Evolutionary conservation across 805 yeast genomes (phyloP).

Genomic region (Komagataella phaffii): DNA sequence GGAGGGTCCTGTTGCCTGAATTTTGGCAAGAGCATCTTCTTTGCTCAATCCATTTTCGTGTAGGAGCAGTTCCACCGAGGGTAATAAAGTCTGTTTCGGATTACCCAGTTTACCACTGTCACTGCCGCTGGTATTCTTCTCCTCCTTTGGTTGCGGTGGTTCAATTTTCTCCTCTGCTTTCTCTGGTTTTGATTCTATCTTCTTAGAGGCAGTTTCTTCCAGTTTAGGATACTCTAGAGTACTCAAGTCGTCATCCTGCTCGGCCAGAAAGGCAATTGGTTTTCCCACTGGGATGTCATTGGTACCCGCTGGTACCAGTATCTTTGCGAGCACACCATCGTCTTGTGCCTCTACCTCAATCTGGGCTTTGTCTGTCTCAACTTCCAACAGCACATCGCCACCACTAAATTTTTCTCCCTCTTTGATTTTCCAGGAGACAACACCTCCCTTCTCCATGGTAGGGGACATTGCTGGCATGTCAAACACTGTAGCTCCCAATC

Average conservation of each 20-base stretch:
- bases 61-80: conserved; percentile 64
- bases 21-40: conserved; percentile 58
- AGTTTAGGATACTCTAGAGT: conserved; percentile 45
- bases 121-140: conserved; percentile 6
- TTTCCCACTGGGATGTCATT: conserved; percentile 74
- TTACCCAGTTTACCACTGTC: conserved; percentile 29
- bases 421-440: conserved; percentile 80
- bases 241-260: conserved; percentile 69
- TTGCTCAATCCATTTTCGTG: conserved; percentile 46
- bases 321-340: conserved; percentile 81
- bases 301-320: conserved; percentile 58
- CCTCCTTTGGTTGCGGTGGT: conserved; percentile 8
- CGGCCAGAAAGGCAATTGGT: conserved; percentile 84
- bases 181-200: conserved; percentile 7
- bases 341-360: conserved; percentile 84
- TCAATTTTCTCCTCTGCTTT: conserved; percentile 9
- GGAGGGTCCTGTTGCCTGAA: conserved; percentile 77
- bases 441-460: conserved; percentile 93
- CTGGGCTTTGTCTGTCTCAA: conserved; percentile 79
- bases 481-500: conserved; percentile 19
- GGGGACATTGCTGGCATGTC: conserved; percentile 99
- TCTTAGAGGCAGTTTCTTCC: conserved; percentile 13
- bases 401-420: conserved; percentile 60
- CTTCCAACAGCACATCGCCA: conserved; percentile 75
- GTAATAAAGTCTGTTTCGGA: conserved; percentile 53